A percentile compares a stretch with the other conserved stretches of the same genome.
These are phyloP conservation scores for Achaetomiella virescens DNA, from an alignment of 495 filamentous ascomycete genomes.

Conservation along the genomic window DNA sequence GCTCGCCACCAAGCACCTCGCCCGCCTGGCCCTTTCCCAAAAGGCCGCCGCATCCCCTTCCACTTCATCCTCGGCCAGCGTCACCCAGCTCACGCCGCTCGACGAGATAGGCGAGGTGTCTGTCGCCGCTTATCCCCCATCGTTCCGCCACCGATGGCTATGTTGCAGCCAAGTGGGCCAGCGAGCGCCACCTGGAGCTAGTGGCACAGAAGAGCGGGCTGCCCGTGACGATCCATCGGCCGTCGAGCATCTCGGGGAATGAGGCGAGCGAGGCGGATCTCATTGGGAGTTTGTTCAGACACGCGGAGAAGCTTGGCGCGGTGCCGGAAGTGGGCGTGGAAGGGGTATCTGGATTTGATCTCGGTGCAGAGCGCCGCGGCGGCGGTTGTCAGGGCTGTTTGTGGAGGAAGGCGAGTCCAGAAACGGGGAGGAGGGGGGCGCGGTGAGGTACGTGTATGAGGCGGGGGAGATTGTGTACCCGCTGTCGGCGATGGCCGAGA, in stretches of 20 bases:
- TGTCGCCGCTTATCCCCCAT: background rate
- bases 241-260: background rate
- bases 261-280: background rate
- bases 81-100: background rate
- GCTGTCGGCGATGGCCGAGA: too few relatives aligned
- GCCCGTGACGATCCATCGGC: background rate
- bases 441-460: too few relatives aligned
- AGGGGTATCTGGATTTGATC: too few relatives aligned
- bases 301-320: too few relatives aligned
- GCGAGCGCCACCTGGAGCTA: background rate
- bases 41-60: constrained; percentile 39
- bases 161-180: background rate
- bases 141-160: background rate
- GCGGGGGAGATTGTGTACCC: too few relatives aligned
- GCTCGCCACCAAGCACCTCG: constrained; percentile 38
- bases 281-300: background rate
- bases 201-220: background rate
- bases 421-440: too few relatives aligned
- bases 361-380: too few relatives aligned
- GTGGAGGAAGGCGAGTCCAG: too few relatives aligned
- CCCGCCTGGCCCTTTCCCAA: constrained; percentile 25
- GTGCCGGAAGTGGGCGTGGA: too few relatives aligned
- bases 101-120: background rate
- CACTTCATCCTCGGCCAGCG: constrained; percentile 40
- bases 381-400: too few relatives aligned